Base-by-base conservation (phyloP, 1,284 basidiomycete genomes). In the Cerioporus squamosus region DNA sequence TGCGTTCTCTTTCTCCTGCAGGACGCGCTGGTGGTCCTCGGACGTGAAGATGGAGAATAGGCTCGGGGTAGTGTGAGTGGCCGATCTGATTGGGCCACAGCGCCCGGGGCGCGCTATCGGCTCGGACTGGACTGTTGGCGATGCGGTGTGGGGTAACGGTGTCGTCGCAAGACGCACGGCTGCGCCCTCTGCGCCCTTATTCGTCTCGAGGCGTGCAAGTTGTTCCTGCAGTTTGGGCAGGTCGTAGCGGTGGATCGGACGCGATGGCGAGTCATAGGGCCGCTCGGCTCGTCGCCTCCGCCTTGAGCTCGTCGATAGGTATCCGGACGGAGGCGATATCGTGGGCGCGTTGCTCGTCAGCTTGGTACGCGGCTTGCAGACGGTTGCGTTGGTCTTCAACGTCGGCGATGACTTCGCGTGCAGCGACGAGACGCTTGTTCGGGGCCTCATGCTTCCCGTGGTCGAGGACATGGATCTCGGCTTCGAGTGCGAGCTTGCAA, bases 261-360 rank as follows among this genome's bases (percentile, higher is more conserved):
- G 93, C 93, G 3, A 91, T 91, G 1, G 86, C 85, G 54, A 97
- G 69, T 95, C 94, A 68, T 85, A 89, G 72, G 88, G 86, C 72
- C 97, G 82, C 74, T 98, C 95, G 7, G 97, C 97, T 97, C 95
- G 66, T 97, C 94, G 93, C 91, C 79, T 98, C 99, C 22, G 91
- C 88, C 65, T 88, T 91, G 43, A 99, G 81, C 63, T 97, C 93
- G 67, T 99, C 97, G 51, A 99, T 94, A 75, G 85, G 91, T 69
- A 86, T 84, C 52, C 94, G 85, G 33, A 94, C 82, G 3, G 82
- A 77, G 66, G 92, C 91, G 66, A 98, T 87, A 70, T 97, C 91
- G 62, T 98, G 91, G 18, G 92, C 91, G 47, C 92, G 85, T 52
- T 81, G 80, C 79, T 96, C 97, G 75, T 97, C 93, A 51, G 90